Evolutionary conservation across 495 filamentous ascomycete genomes (phyloP).

Genomic region (Aspergillus biplanus): DNA sequence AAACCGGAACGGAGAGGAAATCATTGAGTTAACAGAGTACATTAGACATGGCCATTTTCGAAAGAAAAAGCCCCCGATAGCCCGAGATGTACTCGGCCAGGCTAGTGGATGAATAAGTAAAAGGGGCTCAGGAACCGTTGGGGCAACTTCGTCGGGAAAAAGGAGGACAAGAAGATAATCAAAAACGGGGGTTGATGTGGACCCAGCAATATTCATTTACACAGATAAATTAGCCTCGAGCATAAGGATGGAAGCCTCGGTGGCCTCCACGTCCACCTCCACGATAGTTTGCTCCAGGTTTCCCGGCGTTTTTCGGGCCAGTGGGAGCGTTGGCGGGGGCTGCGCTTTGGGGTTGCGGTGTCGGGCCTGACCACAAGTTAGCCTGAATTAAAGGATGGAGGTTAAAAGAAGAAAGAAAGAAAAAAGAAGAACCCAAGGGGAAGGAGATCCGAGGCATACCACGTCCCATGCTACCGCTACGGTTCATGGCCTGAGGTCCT

Average conservation of each 20-base stretch:
- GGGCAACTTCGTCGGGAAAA: neutral
- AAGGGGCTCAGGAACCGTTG: neutral
- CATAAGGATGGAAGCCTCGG: slow-evolving; percentile 83
- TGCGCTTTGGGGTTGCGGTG: slow-evolving; percentile 64
- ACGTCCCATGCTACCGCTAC: slow-evolving; percentile 54
- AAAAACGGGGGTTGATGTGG: slow-evolving; percentile 8
- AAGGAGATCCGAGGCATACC: slow-evolving; percentile 38
- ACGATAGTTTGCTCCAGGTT: slow-evolving; percentile 91
- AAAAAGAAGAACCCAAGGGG: neutral
- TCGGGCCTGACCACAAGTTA: slow-evolving; percentile 38
- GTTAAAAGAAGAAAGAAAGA: neutral
- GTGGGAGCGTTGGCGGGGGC: slow-evolving; percentile 94
- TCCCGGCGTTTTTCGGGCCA: slow-evolving; percentile 93
- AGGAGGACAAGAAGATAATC: slow-evolving; percentile 5
- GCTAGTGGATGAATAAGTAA: neutral
- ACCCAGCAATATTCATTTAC: slow-evolving; percentile 4
- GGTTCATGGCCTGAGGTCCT: slow-evolving; percentile 55
- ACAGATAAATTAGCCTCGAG: slow-evolving; percentile 36
- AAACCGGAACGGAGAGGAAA: neutral
- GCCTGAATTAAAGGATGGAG: slow-evolving; percentile 8
- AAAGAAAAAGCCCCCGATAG: neutral
- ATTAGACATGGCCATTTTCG: slow-evolving; percentile 20
- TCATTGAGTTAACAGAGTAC: slow-evolving; percentile 15
- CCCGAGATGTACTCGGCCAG: neutral
- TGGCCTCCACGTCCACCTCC: slow-evolving; percentile 84